Evolutionary conservation across 2,329 filamentous ascomycete genomes (phyloP).

Genomic region (Colletotrichum ledebouriae): DNA sequence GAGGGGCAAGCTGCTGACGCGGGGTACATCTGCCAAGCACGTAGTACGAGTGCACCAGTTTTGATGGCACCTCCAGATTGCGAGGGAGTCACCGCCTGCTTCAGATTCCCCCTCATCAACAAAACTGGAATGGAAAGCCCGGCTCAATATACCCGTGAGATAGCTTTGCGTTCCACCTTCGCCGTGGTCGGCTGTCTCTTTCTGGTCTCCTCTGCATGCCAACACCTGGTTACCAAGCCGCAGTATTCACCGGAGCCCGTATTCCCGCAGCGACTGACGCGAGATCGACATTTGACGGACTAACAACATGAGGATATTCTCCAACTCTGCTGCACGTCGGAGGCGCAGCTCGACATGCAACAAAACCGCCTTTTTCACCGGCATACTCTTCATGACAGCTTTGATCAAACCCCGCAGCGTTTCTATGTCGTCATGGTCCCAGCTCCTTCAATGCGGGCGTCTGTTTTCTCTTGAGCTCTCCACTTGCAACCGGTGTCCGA

Average conservation of each 20-base stretch:
- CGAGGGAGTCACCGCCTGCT: constrained; percentile 40
- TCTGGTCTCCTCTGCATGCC: constrained; percentile 50
- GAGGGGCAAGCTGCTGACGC: constrained; percentile 44
- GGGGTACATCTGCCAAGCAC: constrained; percentile 32
- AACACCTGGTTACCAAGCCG: constrained; percentile 45
- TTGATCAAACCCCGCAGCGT: constrained; percentile 54
- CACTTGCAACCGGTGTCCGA: constrained; percentile 48
- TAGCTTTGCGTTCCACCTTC: constrained; percentile 53
- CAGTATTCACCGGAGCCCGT: constrained; percentile 49
- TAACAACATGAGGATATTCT: constrained; percentile 50
- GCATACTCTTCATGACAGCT: constrained; percentile 52
- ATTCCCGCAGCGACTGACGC: constrained; percentile 52
- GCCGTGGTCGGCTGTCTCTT: constrained; percentile 49
- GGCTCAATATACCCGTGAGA: constrained; percentile 59
- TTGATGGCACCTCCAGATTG: constrained; percentile 35
- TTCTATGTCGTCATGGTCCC: constrained; percentile 51
- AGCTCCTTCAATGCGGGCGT: constrained; percentile 51
- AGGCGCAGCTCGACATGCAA: constrained; percentile 8
- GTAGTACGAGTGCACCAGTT: constrained; percentile 44
- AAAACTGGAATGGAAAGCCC: constrained; percentile 59
- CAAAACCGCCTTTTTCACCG: constrained; percentile 50
- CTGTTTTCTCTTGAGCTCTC: constrained; percentile 50
- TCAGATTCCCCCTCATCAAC: constrained; percentile 54
- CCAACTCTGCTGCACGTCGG: constrained; percentile 24
- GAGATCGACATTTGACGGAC: constrained; percentile 49